Percentiles rank a stretch among this genome's conserved stretches.
phyloP scores from a whole-genome alignment of 2,329 filamentous ascomycete genomes.

The Colletotrichum spaethianum region DNA sequence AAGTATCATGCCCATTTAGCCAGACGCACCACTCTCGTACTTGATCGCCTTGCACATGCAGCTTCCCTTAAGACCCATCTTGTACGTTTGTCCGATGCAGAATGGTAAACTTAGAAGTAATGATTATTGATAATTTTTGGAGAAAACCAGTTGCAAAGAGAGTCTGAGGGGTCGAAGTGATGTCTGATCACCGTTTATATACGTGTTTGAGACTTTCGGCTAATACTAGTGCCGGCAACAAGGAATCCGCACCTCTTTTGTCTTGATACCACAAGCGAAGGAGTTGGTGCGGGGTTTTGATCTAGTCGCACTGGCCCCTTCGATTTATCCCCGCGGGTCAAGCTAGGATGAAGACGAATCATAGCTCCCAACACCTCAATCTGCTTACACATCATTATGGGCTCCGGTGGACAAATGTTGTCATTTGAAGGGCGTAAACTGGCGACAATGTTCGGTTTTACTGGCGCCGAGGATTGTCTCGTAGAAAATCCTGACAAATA shows the following conservation, averaged over 20 bases:
- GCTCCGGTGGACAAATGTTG: neutral
- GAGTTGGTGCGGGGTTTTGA: slow-evolving; percentile 5
- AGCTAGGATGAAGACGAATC: slow-evolving; percentile 8
- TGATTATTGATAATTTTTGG: neutral
- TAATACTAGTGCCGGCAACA: slow-evolving; percentile 22
- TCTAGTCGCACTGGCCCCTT: neutral
- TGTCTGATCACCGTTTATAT: slow-evolving; percentile 18
- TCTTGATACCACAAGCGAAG: neutral
- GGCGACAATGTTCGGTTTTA: too few relatives aligned
- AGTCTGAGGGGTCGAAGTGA: neutral
- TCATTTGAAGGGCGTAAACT: neutral
- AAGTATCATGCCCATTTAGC: too few relatives aligned
- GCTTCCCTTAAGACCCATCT: slow-evolving; percentile 47
- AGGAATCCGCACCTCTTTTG: neutral
- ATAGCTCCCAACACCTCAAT: neutral
- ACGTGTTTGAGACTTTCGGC: slow-evolving; percentile 34
- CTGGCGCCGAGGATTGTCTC: too few relatives aligned
- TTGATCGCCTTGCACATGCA: slow-evolving; percentile 55
- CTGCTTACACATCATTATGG: neutral
- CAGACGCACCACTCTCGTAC: slow-evolving; percentile 52
- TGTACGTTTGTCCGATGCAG: neutral
- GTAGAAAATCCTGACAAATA: neutral
- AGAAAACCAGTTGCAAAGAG: too few relatives aligned
- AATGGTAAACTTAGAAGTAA: neutral
- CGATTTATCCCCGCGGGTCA: neutral